These are phyloP conservation scores for Beauveria sp. DNA, from an alignment of 2,329 filamentous ascomycete genomes.

Conservation along the genomic window DNA sequence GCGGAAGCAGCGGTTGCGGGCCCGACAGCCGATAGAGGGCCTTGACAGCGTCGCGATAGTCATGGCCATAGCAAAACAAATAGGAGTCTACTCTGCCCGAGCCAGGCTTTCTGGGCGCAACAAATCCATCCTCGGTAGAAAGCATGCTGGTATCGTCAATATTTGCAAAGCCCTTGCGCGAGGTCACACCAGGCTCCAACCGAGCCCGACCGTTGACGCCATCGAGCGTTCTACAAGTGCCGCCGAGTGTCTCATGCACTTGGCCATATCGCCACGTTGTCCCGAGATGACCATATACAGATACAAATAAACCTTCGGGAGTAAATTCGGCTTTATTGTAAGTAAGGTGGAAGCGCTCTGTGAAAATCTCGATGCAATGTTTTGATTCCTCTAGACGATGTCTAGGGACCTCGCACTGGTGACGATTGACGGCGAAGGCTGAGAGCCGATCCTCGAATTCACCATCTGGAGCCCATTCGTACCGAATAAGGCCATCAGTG, in stretches of 20 bases:
- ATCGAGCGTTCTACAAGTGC: conserved; percentile 44
- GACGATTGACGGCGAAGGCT: conserved; percentile 50
- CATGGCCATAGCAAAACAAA: conserved; percentile 51
- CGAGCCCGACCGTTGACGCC: conserved; percentile 36
- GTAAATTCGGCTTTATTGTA: conserved; percentile 53
- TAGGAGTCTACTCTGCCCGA: conserved; percentile 46
- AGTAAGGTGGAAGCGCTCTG: conserved; percentile 44
- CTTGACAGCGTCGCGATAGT: conserved; percentile 46
- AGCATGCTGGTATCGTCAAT: conserved; percentile 52
- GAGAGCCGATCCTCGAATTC: conserved; percentile 56
- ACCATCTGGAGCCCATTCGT: conserved; percentile 54
- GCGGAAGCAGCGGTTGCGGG: conserved; percentile 45
- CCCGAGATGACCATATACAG: conserved; percentile 16
- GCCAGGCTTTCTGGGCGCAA: conserved; percentile 38
- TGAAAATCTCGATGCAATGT: conserved; percentile 46
- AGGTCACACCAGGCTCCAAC: conserved; percentile 43
- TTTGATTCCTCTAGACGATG: conserved; percentile 40
- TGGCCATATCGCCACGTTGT: conserved; percentile 45
- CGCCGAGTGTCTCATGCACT: conserved; percentile 31
- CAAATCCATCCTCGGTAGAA: conserved; percentile 45
- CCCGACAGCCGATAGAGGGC: conserved; percentile 50
- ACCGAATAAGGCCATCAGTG: conserved; percentile 48
- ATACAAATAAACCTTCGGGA: conserved; percentile 38
- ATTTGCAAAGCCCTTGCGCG: conserved; percentile 40
- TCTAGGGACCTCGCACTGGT: conserved; percentile 31